Evolutionary conservation across 768 basidiomycete genomes (phyloP), one percentile per base, ranked within the genome.

Genomic region (Gloeopeniophorella convolvens): DNA sequence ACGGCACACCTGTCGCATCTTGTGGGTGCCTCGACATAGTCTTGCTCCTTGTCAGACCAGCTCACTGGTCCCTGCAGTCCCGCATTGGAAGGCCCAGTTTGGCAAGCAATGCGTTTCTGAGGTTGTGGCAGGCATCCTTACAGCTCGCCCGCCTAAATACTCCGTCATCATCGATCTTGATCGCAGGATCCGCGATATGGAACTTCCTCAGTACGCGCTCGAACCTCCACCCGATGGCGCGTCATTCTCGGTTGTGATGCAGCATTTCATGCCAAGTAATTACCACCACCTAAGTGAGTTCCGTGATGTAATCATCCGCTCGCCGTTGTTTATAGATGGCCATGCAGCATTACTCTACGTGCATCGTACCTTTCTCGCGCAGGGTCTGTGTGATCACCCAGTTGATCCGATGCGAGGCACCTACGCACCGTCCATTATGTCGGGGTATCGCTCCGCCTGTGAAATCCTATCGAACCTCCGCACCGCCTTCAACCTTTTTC

Each of bases 311-410:
- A 34, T 7, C n/a, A 16, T 36, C 6, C 13, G 15, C 9, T 27
- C 30, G n/a, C 10, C 13, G 39, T 20, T 42, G n/a, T n/a, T 4
- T 39, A 3, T 12, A 26, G 4, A 37, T 4, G 33, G 18, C 20
- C 43, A 20, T 2, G 23, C 49, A 86, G 84, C 81, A n/a, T 69
- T 86, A 27, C 66, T 86, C 8, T 85, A 85, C 60, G 75, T 86
- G 42, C 84, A 86, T 62, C 81, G 85, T 13, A 80, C 82, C 57
- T 87, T 83, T 70, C 85, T 88, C 57, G 81, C 84, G 3, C 80
- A 85, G 60, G 85, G 84, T 3, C 72, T 88, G 30, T 71, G 74
- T 20, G 83, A 76, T 43, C 75, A 76, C 50, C 78, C 86, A 4
- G 64, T 66, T 5, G 79, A 87, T 63, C 86, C 86, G 20, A 77